Base-by-base conservation (phyloP, 2,329 filamentous ascomycete species). In the Chaetomiaceae sp. region DNA sequence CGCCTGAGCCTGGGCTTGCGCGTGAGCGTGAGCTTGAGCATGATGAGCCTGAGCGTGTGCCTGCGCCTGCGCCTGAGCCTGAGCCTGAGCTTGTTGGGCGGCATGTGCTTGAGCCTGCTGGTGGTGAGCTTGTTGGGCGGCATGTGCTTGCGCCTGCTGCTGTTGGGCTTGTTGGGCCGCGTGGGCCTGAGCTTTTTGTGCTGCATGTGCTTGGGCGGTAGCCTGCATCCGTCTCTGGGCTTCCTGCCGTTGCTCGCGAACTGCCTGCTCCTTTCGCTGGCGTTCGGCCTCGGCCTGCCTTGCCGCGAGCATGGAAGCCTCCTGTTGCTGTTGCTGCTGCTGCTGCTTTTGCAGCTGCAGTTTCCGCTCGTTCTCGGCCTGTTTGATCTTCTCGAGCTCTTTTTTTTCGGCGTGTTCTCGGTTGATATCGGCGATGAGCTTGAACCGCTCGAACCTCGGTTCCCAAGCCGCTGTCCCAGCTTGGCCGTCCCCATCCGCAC, bases 371-470 rank as follows among this genome's bases (percentile, higher is more conserved):
- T 79, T 78, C 56, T 84, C 81, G 16, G 77, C 76, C 54, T 86
- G 80, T 59, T 84, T 81, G 49, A 82, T 75, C 69, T 90, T 90
- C 63, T 94, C 88, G 53, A 85, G 82, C 55, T 87, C 86, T 59
- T 84, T 85, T 65, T 84, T 87, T 66, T 95, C 89, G 23, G 85
- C 84, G 55, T 90, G 86, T 38, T 89, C 82, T 51, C 81, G 75
- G 65, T 86, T 89, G 62, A 96, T 95, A 53, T 89, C 87, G 53
- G 90, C 89, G 38, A 99, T 81, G 1, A 89, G 83, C 73, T 96
- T 96, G 71, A 96, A 97, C 33, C 88, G 84, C 61, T 94, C 90
- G 66, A 97, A 96, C 25, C 86, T 82, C 32, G 87, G 85, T 66
- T 95, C 90, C 62, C 95, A 95, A 3, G 86, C 79, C n/a, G 83